A percentile compares a stretch with the other conserved stretches of the same genome.
Evolutionary conservation across 2,329 filamentous ascomycete species (phyloP).

Genomic region (Fusarium sp.): DNA sequence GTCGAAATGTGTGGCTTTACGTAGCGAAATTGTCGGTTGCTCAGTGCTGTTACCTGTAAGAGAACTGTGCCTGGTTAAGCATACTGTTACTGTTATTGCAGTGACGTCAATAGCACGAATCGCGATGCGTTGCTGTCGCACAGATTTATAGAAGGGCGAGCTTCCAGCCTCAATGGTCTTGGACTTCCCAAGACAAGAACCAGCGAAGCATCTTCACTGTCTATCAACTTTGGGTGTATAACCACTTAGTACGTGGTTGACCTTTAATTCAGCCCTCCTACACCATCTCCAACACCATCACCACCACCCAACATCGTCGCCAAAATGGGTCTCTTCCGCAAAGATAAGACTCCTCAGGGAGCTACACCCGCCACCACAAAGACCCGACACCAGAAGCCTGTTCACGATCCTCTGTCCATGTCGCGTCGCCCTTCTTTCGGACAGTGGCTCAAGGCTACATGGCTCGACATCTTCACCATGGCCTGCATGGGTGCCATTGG

Average conservation of each 20-base stretch:
- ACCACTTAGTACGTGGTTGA: not conserved
- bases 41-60: too few species aligned
- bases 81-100: slow-evolving; percentile 1
- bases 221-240: slow-evolving; percentile 1
- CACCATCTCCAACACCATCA: not conserved
- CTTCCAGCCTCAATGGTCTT: slow-evolving; percentile 5
- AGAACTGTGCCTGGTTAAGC: slow-evolving; percentile 1
- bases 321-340: slow-evolving; percentile 37
- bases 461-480: slow-evolving; percentile 78
- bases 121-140: slow-evolving; percentile 1
- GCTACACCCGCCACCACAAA: slow-evolving; percentile 13
- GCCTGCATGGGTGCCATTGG: slow-evolving; percentile 73
- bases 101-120: slow-evolving; percentile 34
- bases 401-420: slow-evolving; percentile 53
- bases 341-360: slow-evolving; percentile 32
- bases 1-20: slow-evolving; percentile 31
- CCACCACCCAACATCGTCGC: not conserved
- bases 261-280: slow-evolving; percentile 6
- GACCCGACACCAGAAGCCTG: slow-evolving; percentile 14
- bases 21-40: slow-evolving; percentile 7
- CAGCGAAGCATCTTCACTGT: slow-evolving; percentile 9
- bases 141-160: slow-evolving; percentile 29
- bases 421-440: slow-evolving; percentile 70
- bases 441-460: slow-evolving; percentile 76
- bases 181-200: not conserved